Evolutionary conservation across 352 stramenopile genomes (phyloP).

Genomic region (Peronosclerospora sorghi): DNA sequence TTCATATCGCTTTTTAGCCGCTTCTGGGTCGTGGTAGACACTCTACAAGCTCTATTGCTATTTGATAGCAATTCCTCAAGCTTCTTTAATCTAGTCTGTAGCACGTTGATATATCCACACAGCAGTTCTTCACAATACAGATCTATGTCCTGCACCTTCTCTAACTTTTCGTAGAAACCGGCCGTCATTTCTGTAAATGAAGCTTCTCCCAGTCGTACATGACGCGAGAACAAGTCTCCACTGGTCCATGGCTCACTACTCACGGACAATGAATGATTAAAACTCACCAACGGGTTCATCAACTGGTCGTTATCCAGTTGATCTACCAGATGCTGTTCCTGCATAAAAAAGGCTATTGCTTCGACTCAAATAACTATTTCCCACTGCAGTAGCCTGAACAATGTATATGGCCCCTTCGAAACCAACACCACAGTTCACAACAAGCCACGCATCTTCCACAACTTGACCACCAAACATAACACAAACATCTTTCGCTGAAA

Average conservation of each 20-base stretch:
- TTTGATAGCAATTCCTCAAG: too few species aligned
- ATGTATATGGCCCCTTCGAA: constrained; percentile 66
- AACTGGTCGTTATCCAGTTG: constrained; percentile 20
- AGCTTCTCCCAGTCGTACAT: constrained; percentile 53
- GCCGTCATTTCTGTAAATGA: too few species aligned
- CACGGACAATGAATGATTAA: constrained; percentile 30
- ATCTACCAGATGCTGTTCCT: constrained; percentile 3
- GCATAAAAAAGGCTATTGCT: constrained; percentile 38
- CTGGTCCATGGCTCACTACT: constrained; percentile 14
- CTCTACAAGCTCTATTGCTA: too few species aligned
- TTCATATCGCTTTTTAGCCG: too few species aligned
- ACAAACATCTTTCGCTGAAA: constrained; percentile 32
- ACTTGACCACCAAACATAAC: constrained; percentile 75
- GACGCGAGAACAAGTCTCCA: constrained; percentile 31
- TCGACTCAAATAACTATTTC: too few species aligned
- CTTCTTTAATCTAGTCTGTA: too few species aligned
- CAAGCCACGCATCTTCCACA: too few species aligned
- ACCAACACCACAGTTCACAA: constrained; percentile 67
- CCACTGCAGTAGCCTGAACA: constrained; percentile 27
- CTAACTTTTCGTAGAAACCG: too few species aligned
- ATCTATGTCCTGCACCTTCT: constrained; percentile 58
- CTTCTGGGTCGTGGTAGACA: too few species aligned
- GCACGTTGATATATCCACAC: too few species aligned
- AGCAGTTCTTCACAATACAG: constrained; percentile 63
- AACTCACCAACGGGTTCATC: constrained; percentile 31